A percentile compares a stretch with the other conserved stretches of the same genome.
These are phyloP conservation scores for Apiotrichum montevideense DNA, from an alignment of 1,284 basidiomycete species.

Conservation along the genomic window DNA sequence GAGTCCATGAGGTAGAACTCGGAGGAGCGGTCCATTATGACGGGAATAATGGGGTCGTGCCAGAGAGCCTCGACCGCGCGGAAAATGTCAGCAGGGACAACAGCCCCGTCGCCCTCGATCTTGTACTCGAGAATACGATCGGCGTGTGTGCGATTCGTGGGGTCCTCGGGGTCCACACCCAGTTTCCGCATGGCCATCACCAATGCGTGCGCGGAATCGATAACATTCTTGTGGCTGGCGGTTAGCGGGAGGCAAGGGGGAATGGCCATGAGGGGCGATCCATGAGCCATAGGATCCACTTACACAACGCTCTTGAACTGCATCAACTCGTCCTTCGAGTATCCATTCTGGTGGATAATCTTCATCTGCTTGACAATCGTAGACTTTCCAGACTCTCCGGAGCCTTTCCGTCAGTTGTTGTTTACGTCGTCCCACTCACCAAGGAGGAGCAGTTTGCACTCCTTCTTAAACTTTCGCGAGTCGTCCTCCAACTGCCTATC, in stretches of 20 bases:
- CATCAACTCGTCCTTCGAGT: constrained; percentile 70
- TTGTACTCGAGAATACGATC: constrained; percentile 51
- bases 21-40: constrained; percentile 75
- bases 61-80: constrained; percentile 75
- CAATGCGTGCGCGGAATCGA: constrained; percentile 85
- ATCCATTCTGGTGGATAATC: constrained; percentile 95
- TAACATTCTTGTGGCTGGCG: constrained; percentile 56
- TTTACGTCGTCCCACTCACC: constrained; percentile 54
- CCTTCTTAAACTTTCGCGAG: constrained; percentile 64
- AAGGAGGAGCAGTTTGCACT: constrained; percentile 89
- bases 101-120: constrained; percentile 47
- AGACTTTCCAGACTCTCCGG: constrained; percentile 85
- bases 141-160: constrained; percentile 63
- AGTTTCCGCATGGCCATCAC: constrained; percentile 86
- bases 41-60: constrained; percentile 83
- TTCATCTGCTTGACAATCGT: constrained; percentile 99
- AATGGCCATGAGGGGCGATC: too few relatives aligned
- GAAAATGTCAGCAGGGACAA: constrained; percentile 55
- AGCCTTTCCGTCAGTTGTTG: constrained; percentile 48
- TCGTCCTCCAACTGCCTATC: constrained; percentile 55
- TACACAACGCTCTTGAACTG: constrained; percentile 69
- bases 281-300: constrained; percentile 5
- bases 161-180: constrained; percentile 71
- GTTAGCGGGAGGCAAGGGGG: neutral
- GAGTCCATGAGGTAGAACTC: constrained; percentile 98